These are phyloP conservation scores for Cunninghamia lanceolata DNA, from an alignment of 75 land plant genomes.

Conservation along the genomic window DNA sequence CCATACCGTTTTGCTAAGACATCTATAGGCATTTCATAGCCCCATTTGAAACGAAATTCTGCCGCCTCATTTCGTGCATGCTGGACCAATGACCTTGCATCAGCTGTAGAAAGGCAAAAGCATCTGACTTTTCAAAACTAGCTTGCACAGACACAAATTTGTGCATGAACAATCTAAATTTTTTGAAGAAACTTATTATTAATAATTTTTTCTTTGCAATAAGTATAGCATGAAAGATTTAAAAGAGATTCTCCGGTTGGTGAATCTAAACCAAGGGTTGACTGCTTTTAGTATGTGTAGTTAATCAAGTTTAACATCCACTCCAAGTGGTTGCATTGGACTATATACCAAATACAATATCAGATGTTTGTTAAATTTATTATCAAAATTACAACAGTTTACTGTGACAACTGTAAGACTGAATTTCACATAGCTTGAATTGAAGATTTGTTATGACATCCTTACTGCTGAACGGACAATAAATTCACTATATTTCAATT, in stretches of 20 bases:
- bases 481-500: not conserved
- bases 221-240: not conserved
- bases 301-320: too few relatives aligned
- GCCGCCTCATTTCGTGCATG: constrained; percentile 90
- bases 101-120: constrained; percentile 45
- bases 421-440: not conserved
- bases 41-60: constrained; percentile 78
- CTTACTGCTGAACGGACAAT: not conserved
- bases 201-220: not conserved
- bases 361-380: not conserved
- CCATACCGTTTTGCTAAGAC: constrained; percentile 71
- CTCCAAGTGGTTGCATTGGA: not conserved
- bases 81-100: constrained; percentile 83
- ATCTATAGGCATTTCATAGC: constrained; percentile 91
- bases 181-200: not conserved
- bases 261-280: too few relatives aligned
- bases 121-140: not conserved
- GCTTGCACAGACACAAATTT: not conserved
- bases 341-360: not conserved
- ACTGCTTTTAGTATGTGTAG: too few relatives aligned
- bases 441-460: not conserved
- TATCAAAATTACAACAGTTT: not conserved
- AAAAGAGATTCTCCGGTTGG: not conserved
- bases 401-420: not conserved
- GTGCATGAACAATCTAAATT: not conserved